Evolutionary conservation across 805 yeast species (phyloP).

Genomic region (Monosporozyma solicola): DNA sequence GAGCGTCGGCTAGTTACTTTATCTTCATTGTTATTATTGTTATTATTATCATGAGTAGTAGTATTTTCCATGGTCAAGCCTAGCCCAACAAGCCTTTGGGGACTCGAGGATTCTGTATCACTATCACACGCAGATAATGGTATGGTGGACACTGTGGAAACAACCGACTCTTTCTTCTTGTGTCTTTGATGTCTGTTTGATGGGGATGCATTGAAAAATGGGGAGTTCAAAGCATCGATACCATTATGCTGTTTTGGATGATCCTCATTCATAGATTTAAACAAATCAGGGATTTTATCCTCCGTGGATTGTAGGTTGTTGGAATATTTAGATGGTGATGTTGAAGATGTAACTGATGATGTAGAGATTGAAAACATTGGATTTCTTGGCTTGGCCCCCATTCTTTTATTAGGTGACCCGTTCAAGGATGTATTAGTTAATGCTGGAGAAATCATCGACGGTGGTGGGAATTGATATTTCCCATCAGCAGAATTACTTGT

Average conservation of each 20-base stretch:
- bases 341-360: neutral
- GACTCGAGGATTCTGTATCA: conserved; percentile 6
- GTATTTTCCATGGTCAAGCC: neutral
- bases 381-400: neutral
- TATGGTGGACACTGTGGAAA: conserved; percentile 29
- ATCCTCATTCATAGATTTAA: neutral
- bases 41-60: neutral
- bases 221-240: conserved; percentile 4
- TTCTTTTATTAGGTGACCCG: conserved; percentile 17
- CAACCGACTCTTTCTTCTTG: conserved; percentile 18
- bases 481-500: conserved; percentile 27
- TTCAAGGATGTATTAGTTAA: conserved; percentile 19
- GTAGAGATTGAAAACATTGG: neutral
- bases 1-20: conserved; percentile 8
- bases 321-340: conserved; percentile 8
- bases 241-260: neutral
- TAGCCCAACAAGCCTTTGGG: conserved; percentile 12
- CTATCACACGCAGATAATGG: conserved; percentile 19
- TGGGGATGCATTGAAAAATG: conserved; percentile 4
- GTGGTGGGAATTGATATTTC: conserved; percentile 30
- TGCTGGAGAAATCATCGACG: conserved; percentile 15
- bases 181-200: conserved; percentile 8
- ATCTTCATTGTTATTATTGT: neutral
- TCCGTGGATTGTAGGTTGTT: neutral
- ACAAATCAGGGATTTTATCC: neutral